Evolutionary conservation across 192 early-diverging fungal species (phyloP).

Genomic region (Gonapodya prolifera): DNA sequence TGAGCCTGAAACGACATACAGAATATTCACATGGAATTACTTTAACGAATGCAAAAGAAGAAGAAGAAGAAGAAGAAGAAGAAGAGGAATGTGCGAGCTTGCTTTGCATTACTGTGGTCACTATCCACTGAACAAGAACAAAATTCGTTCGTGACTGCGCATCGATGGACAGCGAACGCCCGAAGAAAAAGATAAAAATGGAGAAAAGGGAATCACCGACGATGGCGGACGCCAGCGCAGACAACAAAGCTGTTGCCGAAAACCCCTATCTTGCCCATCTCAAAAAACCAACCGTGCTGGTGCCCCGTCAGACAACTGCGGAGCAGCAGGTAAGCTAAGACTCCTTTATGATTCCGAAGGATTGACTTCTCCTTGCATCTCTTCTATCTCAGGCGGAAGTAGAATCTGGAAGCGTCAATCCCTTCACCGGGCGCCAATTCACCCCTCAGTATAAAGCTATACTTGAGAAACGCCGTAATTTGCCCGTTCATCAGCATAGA

Average conservation of each 20-base stretch:
- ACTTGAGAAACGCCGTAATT: slow-evolving; percentile 65
- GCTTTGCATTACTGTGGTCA: too few relatives aligned
- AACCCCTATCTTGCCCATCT: slow-evolving; percentile 31
- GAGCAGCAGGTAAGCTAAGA: slow-evolving; percentile 60
- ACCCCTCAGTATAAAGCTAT: slow-evolving; percentile 77
- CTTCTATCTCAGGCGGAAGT: neutral
- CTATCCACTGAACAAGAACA: too few relatives aligned
- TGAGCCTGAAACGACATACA: too few relatives aligned
- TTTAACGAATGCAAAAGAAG: too few relatives aligned
- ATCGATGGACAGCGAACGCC: neutral
- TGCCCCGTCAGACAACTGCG: slow-evolving; percentile 70
- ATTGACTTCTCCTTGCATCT: too few relatives aligned
- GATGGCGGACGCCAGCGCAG: neutral
- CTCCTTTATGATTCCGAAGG: too few relatives aligned
- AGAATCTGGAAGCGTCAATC: slow-evolving; percentile 32
- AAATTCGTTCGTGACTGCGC: too few relatives aligned
- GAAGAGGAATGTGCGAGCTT: too few relatives aligned
- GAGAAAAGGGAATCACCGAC: neutral
- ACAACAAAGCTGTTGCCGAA: slow-evolving; percentile 2
- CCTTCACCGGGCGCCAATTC: slow-evolving; percentile 67
- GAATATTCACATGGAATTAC: too few relatives aligned
- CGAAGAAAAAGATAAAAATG: slow-evolving; percentile 4
- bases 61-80: too few relatives aligned
- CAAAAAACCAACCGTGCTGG: slow-evolving; percentile 25
- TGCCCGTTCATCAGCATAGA: slow-evolving; percentile 92